Evolutionary conservation across 352 stramenopile genomes (phyloP), one percentile per base, ranked within the genome.

Genomic region (Elongisporangium undulatum): DNA sequence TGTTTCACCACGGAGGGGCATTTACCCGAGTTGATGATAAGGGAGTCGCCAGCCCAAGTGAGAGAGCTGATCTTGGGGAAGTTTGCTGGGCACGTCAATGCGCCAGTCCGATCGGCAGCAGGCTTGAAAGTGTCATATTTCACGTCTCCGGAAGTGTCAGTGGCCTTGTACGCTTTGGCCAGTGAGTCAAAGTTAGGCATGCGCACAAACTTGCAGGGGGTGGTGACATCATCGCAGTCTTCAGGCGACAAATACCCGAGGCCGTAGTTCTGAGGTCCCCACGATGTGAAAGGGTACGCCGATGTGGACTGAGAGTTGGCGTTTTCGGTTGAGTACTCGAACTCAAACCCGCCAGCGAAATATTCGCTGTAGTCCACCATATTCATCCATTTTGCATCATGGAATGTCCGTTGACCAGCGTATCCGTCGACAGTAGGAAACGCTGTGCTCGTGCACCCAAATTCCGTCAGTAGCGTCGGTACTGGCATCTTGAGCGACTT

Each of bases 261-360:
- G 0, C 85, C 85, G 61, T 94, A 94, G 57, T 94, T 91, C 59
- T 89, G 70, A 12, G 73, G 67, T 0, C 79, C 82, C 49, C 74
- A 88, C 39, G 63, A 71, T 26, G 55, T 84, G 69, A 92, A 94
- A 45, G 84, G 84, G 63, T 84, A 94, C 50, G 72, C 21, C 0
- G 67, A 77, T 16, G 65, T 76, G 34, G 68, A 59, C 67, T 76
- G 77, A 26, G 75, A 85, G 70, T 92, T 92, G 59, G 77, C 74
- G 53, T 82, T 82, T 62, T 94, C 85, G 17, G 82, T 92, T 39
- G 79, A 85, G 69, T 90, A 94, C 70, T 92, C 82, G 61, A 92
- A 94, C 9, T 59, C 82, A 22, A 92, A 76, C 15, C 82, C 85
- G 16, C 85, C 85, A 20, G 69, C 68, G 41, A 92, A 89, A 39